These are phyloP conservation scores for Coffea eugenioides DNA, from an alignment of 257 asterid genomes.

Conservation along the genomic window DNA sequence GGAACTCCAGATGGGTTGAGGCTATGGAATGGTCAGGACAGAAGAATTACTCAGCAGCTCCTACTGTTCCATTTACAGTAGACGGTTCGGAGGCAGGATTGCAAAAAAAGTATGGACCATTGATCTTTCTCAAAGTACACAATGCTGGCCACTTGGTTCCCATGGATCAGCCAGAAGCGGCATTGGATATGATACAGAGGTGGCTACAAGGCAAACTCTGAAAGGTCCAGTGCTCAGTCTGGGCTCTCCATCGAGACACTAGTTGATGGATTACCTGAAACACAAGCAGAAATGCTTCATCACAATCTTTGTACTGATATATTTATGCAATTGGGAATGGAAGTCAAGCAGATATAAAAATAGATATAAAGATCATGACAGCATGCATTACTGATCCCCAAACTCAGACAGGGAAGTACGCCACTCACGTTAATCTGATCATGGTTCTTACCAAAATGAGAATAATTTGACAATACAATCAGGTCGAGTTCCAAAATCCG, in stretches of 20 bases:
- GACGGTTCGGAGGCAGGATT: slow-evolving; percentile 47
- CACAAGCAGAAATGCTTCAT: no score
- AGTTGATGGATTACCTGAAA: no score
- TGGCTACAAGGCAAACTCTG: slow-evolving; percentile 48
- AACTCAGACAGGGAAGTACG: no score
- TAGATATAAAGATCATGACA: no score
- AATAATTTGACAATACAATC: no score
- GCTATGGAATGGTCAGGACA: slow-evolving; percentile 64
- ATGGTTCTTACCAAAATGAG: no score
- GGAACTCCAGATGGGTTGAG: slow-evolving; percentile 75
- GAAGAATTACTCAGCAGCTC: slow-evolving; percentile 36
- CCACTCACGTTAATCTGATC: no score
- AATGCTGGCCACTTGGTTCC: slow-evolving; percentile 82
- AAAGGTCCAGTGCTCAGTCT: not conserved
- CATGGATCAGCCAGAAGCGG: slow-evolving; percentile 73
- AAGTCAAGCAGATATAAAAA: no score
- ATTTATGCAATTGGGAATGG: no score
- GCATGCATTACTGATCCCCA: no score
- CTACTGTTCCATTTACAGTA: slow-evolving; percentile 40
- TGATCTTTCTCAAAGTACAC: slow-evolving; percentile 57
- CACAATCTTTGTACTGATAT: no score
- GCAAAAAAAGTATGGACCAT: slow-evolving; percentile 50
- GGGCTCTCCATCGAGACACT: not conserved
- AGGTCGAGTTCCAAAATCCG: no score
- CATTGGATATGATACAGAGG: slow-evolving; percentile 57